A percentile compares a stretch with the other conserved stretches of the same genome.
These are phyloP conservation scores for Candida awuae DNA, from an alignment of 805 yeast species.

Conservation along the genomic window DNA sequence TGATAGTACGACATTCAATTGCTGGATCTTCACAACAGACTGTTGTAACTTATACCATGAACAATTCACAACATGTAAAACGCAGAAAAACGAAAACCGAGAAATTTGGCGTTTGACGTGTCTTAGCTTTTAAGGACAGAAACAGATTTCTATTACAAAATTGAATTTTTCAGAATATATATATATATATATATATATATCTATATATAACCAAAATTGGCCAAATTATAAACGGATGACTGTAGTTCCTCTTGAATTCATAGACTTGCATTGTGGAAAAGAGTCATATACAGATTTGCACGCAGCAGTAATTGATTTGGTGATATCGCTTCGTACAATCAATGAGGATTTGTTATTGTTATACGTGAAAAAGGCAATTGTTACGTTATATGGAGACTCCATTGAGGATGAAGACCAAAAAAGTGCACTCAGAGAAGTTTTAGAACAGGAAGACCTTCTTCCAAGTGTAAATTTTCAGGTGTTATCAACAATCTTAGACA, in stretches of 20 bases:
- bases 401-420: constrained; percentile 2
- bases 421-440: not conserved
- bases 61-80: too few species aligned
- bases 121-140: too few species aligned
- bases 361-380: constrained; percentile 8
- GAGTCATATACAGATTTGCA: constrained; percentile 9
- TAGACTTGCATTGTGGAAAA: not conserved
- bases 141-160: too few species aligned
- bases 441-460: constrained; percentile 5
- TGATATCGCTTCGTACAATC: constrained; percentile 12
- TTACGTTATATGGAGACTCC: constrained; percentile 1
- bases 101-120: too few species aligned
- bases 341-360: constrained; percentile 4
- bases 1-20: constrained; percentile 34
- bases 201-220: too few species aligned
- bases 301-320: constrained; percentile 13
- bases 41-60: too few species aligned
- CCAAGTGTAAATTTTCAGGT: not conserved
- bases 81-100: too few species aligned
- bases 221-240: too few species aligned
- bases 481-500: constrained; percentile 13
- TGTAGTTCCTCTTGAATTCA: not conserved
- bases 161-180: too few species aligned
- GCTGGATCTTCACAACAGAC: too few species aligned
- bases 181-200: too few species aligned